These are phyloP conservation scores for Onygena corvina DNA, from an alignment of 2,329 filamentous ascomycete genomes.

Conservation along the genomic window DNA sequence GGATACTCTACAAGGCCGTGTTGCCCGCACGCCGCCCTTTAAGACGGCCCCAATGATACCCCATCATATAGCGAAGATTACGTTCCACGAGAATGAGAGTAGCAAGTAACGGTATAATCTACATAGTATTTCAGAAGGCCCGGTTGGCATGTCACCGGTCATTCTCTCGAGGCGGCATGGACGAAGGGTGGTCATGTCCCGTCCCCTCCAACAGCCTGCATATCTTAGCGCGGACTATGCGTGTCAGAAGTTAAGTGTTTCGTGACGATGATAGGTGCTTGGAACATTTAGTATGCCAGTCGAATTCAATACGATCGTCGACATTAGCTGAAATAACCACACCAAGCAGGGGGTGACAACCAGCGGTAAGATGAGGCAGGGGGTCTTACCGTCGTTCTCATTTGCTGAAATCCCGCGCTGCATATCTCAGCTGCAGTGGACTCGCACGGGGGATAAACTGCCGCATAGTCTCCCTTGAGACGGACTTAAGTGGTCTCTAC, in stretches of 20 bases:
- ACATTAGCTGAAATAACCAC: not conserved
- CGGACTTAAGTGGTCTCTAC: not conserved
- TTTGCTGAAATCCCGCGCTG: constrained; percentile 1
- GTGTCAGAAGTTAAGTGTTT: too few relatives aligned
- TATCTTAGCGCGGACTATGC: not conserved
- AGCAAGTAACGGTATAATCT: too few relatives aligned
- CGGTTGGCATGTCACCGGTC: too few relatives aligned
- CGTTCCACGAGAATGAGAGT: too few relatives aligned
- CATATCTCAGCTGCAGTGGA: not conserved
- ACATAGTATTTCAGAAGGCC: too few relatives aligned
- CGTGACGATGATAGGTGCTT: not conserved
- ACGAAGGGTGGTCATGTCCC: too few relatives aligned
- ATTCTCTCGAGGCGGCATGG: too few relatives aligned
- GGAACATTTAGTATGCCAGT: not conserved
- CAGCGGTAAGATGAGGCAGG: not conserved
- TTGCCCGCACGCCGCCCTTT: too few relatives aligned
- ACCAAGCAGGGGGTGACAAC: not conserved
- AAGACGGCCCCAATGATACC: too few relatives aligned
- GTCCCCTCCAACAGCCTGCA: not conserved
- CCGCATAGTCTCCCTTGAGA: not conserved
- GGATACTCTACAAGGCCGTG: too few relatives aligned
- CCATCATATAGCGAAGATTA: too few relatives aligned
- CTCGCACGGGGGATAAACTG: not conserved
- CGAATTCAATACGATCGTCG: not conserved
- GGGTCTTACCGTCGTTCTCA: not conserved